Evolutionary conservation across 1,284 basidiomycete genomes (phyloP).

Genomic region (Papiliotrema nemorosa): DNA sequence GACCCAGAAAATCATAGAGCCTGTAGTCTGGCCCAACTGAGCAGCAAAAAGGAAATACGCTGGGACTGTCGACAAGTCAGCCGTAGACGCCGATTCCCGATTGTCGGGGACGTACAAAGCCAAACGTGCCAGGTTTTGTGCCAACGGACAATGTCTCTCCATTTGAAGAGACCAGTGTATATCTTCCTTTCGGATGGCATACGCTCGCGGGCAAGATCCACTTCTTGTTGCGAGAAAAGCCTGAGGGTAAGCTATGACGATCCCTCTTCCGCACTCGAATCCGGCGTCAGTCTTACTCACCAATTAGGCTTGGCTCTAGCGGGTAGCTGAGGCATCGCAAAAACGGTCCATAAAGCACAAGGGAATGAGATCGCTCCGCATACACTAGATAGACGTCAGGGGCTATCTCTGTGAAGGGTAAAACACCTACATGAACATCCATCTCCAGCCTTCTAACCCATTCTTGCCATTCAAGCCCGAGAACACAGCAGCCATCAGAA

Average conservation of each 20-base stretch:
- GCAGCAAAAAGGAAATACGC: conserved; percentile 20
- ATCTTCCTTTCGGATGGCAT: conserved; percentile 28
- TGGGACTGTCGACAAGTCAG: conserved; percentile 26
- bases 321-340: conserved; percentile 31
- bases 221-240: conserved; percentile 24
- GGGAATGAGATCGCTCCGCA: conserved; percentile 27
- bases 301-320: conserved; percentile 27
- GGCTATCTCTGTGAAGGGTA: neutral
- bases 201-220: conserved; percentile 18
- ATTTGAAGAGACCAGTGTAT: conserved; percentile 33
- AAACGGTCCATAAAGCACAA: conserved; percentile 25
- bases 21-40: conserved; percentile 24
- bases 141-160: conserved; percentile 28
- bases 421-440: conserved; percentile 23
- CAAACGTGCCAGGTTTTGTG: conserved; percentile 30
- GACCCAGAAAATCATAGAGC: conserved; percentile 35
- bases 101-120: conserved; percentile 18
- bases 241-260: conserved; percentile 2
- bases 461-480: conserved; percentile 13
- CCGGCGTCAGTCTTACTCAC: conserved; percentile 8
- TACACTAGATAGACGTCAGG: conserved; percentile 10
- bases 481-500: conserved; percentile 17
- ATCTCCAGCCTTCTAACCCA: conserved; percentile 25
- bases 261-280: too few relatives aligned
- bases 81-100: neutral